Base-by-base conservation (phyloP, 2,329 filamentous ascomycete genomes). In the Trichothecium roseum region DNA sequence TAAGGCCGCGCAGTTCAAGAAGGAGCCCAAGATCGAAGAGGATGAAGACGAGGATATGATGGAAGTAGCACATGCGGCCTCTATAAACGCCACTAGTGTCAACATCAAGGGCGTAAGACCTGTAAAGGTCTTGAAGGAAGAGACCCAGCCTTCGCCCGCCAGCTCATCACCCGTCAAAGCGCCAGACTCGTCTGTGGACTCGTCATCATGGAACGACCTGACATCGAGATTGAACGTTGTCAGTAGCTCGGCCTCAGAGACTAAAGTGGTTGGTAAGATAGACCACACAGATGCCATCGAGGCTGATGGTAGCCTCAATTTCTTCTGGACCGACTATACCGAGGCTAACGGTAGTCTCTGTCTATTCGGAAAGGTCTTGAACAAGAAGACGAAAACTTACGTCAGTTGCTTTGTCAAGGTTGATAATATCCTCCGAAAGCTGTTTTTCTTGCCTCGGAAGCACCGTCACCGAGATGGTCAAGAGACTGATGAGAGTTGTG, bases 321-420 rank as follows among this genome's bases (percentile, higher is more conserved):
- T 98, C 65, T 98, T 95, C 64, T 98, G 91, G 91, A 82, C 84
- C 7, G 91, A 98, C 58, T 98, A 94, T 52, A 86, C 82, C 1
- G 91, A 98, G 54, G 68, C 94, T 53, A 87, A 88, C 49, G 89
- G 89, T 40, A 91, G 80, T 46, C 66, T 98, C 8, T 96, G 87
- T 55, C 71, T 98, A 9, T 96, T 98, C 52, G 91, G 91, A 43
- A 98, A 98, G 54, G 89, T 95, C 17, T 78, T 87, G 49, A 87
- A 95, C 63, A 94, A 88, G 57, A 82, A 78, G 49, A 84, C 76
- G 2, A 78, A 74, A 35, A 67, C 68, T 30, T 88, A 84, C 53
- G 81, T 87, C 40, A 98, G 91, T 60, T 93, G 87, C 50, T 96
- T 98, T 50, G 74, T 95, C 56, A 96, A 96, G 57, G 68, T 98